Evolutionary conservation across 31 red algal genomes (phyloP), one percentile per base, ranked within the genome.

Genomic region (Bonnemaisonia californica): DNA sequence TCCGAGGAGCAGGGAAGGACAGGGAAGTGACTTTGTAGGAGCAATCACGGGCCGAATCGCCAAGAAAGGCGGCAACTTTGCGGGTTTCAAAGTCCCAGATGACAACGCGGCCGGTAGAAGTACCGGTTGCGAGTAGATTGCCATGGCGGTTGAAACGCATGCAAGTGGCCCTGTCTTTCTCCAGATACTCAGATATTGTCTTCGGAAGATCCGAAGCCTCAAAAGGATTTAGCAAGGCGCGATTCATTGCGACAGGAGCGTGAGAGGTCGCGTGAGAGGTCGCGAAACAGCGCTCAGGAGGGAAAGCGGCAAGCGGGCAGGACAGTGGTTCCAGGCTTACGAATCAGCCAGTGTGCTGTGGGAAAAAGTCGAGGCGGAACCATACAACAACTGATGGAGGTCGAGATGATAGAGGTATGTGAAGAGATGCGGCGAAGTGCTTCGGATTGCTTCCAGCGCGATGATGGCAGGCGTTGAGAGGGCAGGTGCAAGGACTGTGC

Each of bases 1-100:
- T 84, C 32, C 72, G n/a, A 11, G 80, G 89, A 35, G 81, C 80
- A 0, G 74, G 81, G 57, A 92, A 92, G 16, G 89, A 77, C 19
- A 87, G 30, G 40, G 83, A 77, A 34, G 61, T 76, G 33, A 87
- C 71, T 13, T 69, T 67, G 5, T 56, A 31, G 3, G 41, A 32
- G 30, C 85, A 42, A 18, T 32, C 32, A 36, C 75, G 37, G 38
- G 34, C 36, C 51, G 54, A 34, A 38, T 79, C 47, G 27, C 56
- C 85, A 3, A 90, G 42, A 26, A 58, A 39, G 32, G 62, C 38
- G 9, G 89, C 91, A 26, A 94, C 67, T 42, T 82, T 69, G 29
- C 86, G 71, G 3, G 95, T 93, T 56, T 97, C 95, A 64, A 97
- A 97, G 54, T 97, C 95, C 87, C 90, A 93, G 13, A 97, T 58